These are phyloP conservation scores for Neopestalotiopsis sp. DNA, from an alignment of 2,329 filamentous ascomycete genomes.

Conservation along the genomic window DNA sequence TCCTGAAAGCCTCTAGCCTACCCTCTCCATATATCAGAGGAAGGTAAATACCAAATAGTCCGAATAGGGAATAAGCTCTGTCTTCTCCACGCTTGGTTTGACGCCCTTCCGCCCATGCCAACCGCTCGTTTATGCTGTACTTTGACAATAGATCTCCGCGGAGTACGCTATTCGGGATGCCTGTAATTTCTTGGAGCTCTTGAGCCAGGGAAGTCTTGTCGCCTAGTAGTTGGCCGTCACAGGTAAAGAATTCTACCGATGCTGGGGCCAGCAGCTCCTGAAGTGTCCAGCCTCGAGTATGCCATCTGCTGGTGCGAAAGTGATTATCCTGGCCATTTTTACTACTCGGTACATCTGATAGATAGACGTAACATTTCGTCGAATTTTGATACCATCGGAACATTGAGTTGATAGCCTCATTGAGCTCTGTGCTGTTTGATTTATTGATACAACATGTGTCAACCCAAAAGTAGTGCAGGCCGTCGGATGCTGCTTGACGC, in stretches of 20 bases:
- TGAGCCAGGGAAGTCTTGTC: slow-evolving; percentile 28
- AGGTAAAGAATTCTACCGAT: slow-evolving; percentile 33
- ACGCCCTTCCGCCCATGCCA: slow-evolving; percentile 18
- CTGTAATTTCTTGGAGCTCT: slow-evolving; percentile 29
- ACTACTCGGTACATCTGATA: background rate
- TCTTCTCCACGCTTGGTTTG: slow-evolving; percentile 23
- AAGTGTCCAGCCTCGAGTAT: slow-evolving; percentile 11
- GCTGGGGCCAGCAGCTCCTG: slow-evolving; percentile 26
- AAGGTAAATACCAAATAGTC: slow-evolving; percentile 23
- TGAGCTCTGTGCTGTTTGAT: slow-evolving; percentile 9
- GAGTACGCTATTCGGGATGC: slow-evolving; percentile 20
- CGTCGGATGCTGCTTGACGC: slow-evolving; percentile 15
- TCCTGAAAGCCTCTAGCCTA: slow-evolving; percentile 19
- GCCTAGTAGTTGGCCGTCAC: slow-evolving; percentile 27
- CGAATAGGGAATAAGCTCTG: slow-evolving; percentile 22
- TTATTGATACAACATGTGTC: slow-evolving; percentile 16
- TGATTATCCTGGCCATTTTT: background rate
- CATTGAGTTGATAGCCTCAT: slow-evolving; percentile 19
- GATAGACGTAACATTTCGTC: slow-evolving; percentile 21
- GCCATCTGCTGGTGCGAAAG: slow-evolving; percentile 14
- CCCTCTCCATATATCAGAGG: slow-evolving; percentile 21
- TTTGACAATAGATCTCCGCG: slow-evolving; percentile 14
- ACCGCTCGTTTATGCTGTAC: slow-evolving; percentile 18
- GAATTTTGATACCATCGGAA: slow-evolving; percentile 9
- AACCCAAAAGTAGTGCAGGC: slow-evolving; percentile 10